Percentiles rank a stretch among this genome's conserved stretches.
Evolutionary conservation across 2,329 filamentous ascomycete genomes (phyloP).

Genomic region (Phialophora macrospora): DNA sequence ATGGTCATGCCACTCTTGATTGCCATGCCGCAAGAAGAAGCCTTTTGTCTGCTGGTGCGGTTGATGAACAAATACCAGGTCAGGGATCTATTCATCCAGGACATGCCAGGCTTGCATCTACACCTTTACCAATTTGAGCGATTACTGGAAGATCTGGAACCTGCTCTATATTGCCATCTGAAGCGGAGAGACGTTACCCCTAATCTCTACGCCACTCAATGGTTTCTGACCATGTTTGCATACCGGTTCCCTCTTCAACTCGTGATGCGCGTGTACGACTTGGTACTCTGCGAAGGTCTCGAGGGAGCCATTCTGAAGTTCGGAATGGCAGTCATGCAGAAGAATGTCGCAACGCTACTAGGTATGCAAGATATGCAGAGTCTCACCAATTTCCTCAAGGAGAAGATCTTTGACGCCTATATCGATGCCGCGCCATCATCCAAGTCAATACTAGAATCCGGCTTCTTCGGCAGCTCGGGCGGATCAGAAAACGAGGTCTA

Average conservation of each 20-base stretch:
- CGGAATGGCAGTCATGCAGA: slow-evolving; percentile 93
- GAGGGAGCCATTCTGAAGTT: slow-evolving; percentile 89
- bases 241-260: slow-evolving; percentile 97
- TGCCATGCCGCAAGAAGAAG: slow-evolving; percentile 98
- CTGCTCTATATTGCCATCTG: slow-evolving; percentile 91
- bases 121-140: slow-evolving; percentile 95
- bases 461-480: slow-evolving; percentile 93
- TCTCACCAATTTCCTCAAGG: slow-evolving; percentile 87
- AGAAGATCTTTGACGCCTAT: slow-evolving; percentile 93
- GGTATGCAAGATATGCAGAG: slow-evolving; percentile 89
- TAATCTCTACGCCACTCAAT: slow-evolving; percentile 95
- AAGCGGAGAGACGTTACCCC: slow-evolving; percentile 84
- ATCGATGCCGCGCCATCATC: slow-evolving; percentile 92
- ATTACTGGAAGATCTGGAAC: slow-evolving; percentile 89
- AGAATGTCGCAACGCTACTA: slow-evolving; percentile 79
- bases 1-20: slow-evolving; percentile 95
- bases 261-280: slow-evolving; percentile 92
- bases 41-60: slow-evolving; percentile 88
- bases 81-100: slow-evolving; percentile 88
- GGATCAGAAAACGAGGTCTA: slow-evolving; percentile 94
- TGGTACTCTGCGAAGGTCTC: slow-evolving; percentile 90
- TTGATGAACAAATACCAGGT: slow-evolving; percentile 97
- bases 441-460: slow-evolving; percentile 91
- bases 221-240: slow-evolving; percentile 98
- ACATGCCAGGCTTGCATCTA: slow-evolving; percentile 95